Conservation (phyloP, 1,139 yeast species). For the Eremothecium coryli region DNA sequence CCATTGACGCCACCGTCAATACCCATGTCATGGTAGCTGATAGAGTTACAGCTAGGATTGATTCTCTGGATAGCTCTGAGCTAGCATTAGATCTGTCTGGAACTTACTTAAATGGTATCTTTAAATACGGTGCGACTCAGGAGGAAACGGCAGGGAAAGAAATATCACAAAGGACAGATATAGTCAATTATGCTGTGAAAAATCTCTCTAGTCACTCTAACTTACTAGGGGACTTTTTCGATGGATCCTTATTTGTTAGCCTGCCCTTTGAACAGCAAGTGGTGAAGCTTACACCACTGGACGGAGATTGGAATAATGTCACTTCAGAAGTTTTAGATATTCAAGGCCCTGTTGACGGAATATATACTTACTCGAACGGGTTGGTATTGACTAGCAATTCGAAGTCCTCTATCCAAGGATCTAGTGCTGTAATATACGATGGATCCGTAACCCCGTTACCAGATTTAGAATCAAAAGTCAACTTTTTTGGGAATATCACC, state of each 20-base stretch:
- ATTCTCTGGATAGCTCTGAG: constrained; percentile 40
- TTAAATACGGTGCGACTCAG: constrained; percentile 60
- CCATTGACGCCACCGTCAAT: constrained; percentile 25
- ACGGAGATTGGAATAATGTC: constrained; percentile 9
- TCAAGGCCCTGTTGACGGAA: constrained; percentile 15
- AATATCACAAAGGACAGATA: constrained; percentile 53
- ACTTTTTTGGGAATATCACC: constrained; percentile 23
- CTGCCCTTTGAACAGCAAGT: constrained; percentile 22
- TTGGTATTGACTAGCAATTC: constrained; percentile 19
- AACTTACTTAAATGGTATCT: constrained; percentile 54
- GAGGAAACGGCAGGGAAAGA: constrained; percentile 5
- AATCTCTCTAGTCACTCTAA: constrained; percentile 33
- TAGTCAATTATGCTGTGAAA: constrained; percentile 52
- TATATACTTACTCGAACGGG: constrained; percentile 18
- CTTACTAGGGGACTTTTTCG: constrained; percentile 21
- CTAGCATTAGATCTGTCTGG: constrained; percentile 28
- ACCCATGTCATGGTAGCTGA: constrained; percentile 58
- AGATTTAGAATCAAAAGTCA: constrained; percentile 8
- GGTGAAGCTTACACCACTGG: constrained; percentile 13
- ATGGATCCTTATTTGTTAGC: constrained; percentile 18
- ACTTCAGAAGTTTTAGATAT: constrained; percentile 10
- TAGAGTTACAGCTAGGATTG: constrained; percentile 48
- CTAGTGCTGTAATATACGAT: constrained; percentile 23
- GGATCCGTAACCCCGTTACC: constrained; percentile 26
- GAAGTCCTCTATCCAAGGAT: constrained; percentile 9